A percentile compares a stretch with the other conserved stretches of the same genome.
These are phyloP conservation scores for Malus sieversii DNA, from an alignment of 306 rosid genomes.

Conservation along the genomic window DNA sequence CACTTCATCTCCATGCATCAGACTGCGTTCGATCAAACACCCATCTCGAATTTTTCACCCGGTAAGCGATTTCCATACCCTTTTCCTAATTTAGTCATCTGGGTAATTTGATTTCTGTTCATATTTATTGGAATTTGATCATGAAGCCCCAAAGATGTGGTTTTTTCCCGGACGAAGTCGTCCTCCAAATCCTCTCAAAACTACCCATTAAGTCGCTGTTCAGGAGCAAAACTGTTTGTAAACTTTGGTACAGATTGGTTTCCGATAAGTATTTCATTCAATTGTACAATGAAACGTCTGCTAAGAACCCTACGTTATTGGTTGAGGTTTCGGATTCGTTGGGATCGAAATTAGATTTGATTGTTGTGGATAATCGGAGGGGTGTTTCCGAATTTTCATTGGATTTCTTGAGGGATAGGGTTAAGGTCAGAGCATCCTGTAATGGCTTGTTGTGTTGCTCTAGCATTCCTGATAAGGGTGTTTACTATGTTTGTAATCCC, in stretches of 20 bases:
- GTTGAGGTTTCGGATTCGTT: conserved; percentile 61
- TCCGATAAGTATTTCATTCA: conserved; percentile 55
- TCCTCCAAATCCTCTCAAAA: conserved; percentile 71
- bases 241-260: conserved; percentile 52
- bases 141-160: conserved; percentile 46
- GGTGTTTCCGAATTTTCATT: conserved; percentile 66
- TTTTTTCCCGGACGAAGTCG: conserved; percentile 67
- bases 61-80: conserved; percentile 39
- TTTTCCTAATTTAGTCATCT: conserved; percentile 12
- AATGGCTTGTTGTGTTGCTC: conserved; percentile 85
- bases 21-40: conserved; percentile 24
- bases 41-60: conserved; percentile 17
- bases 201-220: conserved; percentile 66
- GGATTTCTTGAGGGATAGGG: conserved; percentile 65
- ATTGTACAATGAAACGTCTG: conserved; percentile 51
- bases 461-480: conserved; percentile 77
- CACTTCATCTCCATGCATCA: conserved; percentile 17
- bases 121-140: conserved; percentile 5
- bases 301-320: conserved; percentile 59
- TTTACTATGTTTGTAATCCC: conserved; percentile 74
- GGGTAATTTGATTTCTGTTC: conserved; percentile 1
- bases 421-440: conserved; percentile 72
- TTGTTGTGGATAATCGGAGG: conserved; percentile 63
- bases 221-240: conserved; percentile 59
- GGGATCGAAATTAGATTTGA: conserved; percentile 50